Base-by-base conservation (phyloP, 129 eudicot species). In the Sambucus nigra region DNA sequence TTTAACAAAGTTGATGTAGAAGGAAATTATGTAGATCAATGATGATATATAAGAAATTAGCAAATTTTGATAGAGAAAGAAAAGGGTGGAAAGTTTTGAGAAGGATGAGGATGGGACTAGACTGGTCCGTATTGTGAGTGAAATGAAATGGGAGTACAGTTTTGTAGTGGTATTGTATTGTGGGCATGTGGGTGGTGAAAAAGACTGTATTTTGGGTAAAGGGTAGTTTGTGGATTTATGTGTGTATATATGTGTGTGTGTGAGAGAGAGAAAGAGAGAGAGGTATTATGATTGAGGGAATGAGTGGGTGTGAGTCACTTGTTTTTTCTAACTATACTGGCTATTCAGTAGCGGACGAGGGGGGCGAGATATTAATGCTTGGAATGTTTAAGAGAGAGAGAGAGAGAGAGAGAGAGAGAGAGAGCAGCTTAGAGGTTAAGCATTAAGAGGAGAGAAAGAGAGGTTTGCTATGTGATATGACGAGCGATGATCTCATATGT, bases 301-400 rank as follows among this genome's bases (percentile, higher is more conserved):
- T 72, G 73, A 72, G 78, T 65, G 73, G 78, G 73, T 58, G 57
- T 65, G 54, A 56, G 17, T 58, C 22, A 23, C 20, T n/a, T 0
- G 33, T 61, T 55, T 8, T 18, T 35, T 7, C 25, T 59, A 32
- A 33, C 39, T 21, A 68, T 29, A n/a, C 44, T 61, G 55, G 64
- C 53, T 35, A 15, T 14, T 40, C 59, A 35, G 66, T 52, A 63
- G 71, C 71, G 71, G 76, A 71, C 61, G 47, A 70, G 40, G 70
- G 48, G 65, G 69, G 64, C 18, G 70, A 41, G 33, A 39, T 50
- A 64, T 57, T 27, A 61, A 61, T 53, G 58, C 45, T 64, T 53
- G n/a, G 75, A 61, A 61, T 61, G 57, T 61, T 61, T 48, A 39
- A 18, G 61, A 49, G 49, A 35, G 42, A 1, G 42, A 2, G 42